These are phyloP conservation scores for Xylariales sp. DNA, from an alignment of 2,329 filamentous ascomycete genomes.

Conservation along the genomic window DNA sequence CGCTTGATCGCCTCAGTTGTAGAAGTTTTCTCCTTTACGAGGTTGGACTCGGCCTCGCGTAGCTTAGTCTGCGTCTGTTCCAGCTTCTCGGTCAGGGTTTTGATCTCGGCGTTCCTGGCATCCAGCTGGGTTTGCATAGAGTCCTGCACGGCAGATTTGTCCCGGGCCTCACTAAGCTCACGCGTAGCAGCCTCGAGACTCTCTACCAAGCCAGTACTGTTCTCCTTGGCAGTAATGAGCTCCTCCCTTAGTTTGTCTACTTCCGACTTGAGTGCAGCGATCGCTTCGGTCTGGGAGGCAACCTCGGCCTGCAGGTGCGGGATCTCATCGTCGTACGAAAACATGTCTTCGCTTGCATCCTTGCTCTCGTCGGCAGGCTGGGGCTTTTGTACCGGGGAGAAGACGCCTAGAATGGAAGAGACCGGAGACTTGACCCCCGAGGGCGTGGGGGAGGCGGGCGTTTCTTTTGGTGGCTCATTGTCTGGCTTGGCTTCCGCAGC, in stretches of 20 bases:
- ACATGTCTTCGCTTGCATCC: slow-evolving; percentile 65
- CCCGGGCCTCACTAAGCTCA: slow-evolving; percentile 50
- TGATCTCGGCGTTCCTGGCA: slow-evolving; percentile 42
- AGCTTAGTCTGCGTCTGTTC: slow-evolving; percentile 39
- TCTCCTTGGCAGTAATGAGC: slow-evolving; percentile 67
- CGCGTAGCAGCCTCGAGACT: slow-evolving; percentile 58
- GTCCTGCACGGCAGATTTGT: slow-evolving; percentile 33
- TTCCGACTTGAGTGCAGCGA: slow-evolving; percentile 65
- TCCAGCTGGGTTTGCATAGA: slow-evolving; percentile 47
- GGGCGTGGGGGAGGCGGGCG: slow-evolving; percentile 13
- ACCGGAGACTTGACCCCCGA: slow-evolving; percentile 40
- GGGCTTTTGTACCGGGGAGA: slow-evolving; percentile 42
- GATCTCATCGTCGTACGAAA: slow-evolving; percentile 87
- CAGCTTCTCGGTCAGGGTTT: slow-evolving; percentile 44
- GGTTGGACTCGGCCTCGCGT: slow-evolving; percentile 34
- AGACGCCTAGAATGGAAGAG: slow-evolving; percentile 42
- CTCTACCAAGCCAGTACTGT: slow-evolving; percentile 59
- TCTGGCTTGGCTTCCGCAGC: slow-evolving; percentile 26
- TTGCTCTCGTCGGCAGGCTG: slow-evolving; percentile 28
- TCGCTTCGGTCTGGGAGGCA: slow-evolving; percentile 64
- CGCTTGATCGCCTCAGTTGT: slow-evolving; percentile 15
- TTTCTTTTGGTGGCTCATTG: slow-evolving; percentile 24
- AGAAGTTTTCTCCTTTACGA: slow-evolving; percentile 23
- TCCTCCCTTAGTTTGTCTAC: slow-evolving; percentile 66
- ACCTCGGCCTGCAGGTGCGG: slow-evolving; percentile 75